Evolutionary conservation across 768 basidiomycete genomes (phyloP).

Genomic region (Russula virescens): DNA sequence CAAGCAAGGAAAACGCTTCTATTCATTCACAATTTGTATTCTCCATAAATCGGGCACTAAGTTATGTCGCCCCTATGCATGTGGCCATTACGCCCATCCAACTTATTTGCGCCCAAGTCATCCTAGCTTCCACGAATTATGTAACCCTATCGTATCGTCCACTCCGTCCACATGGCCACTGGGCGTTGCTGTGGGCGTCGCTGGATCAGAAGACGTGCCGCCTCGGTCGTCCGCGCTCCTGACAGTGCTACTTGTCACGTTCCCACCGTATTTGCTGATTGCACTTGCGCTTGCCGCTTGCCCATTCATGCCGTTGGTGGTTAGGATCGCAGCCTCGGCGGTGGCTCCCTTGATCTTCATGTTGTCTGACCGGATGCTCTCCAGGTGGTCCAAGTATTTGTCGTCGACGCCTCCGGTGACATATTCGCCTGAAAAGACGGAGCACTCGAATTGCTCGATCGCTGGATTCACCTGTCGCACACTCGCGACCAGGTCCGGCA

Average conservation of each 20-base stretch:
- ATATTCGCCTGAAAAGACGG: slow-evolving; percentile 96
- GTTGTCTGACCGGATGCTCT: slow-evolving; percentile 77
- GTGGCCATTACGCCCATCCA: too few relatives aligned
- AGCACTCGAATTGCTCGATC: slow-evolving; percentile 85
- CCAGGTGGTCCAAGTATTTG: slow-evolving; percentile 68
- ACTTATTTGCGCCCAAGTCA: slow-evolving; percentile 13
- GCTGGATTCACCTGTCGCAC: slow-evolving; percentile 79
- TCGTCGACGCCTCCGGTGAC: slow-evolving; percentile 91
- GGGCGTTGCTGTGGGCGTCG: too few relatives aligned
- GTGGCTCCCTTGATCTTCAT: slow-evolving; percentile 48
- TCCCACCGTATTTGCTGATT: slow-evolving; percentile 27
- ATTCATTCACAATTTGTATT: too few relatives aligned
- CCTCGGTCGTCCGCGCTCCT: slow-evolving; percentile 23
- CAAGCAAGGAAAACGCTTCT: too few relatives aligned
- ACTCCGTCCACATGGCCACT: slow-evolving; percentile 49
- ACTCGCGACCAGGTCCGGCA: slow-evolving; percentile 79
- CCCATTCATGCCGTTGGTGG: slow-evolving; percentile 23
- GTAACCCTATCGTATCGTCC: slow-evolving; percentile 73
- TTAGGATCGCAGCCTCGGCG: slow-evolving; percentile 34
- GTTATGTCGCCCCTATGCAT: background rate
- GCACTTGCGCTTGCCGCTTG: slow-evolving; percentile 32
- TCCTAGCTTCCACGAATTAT: slow-evolving; percentile 58
- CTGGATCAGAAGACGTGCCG: slow-evolving; percentile 27
- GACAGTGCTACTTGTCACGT: slow-evolving; percentile 14
- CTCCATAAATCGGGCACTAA: background rate